Evolutionary conservation across 1,284 basidiomycete species (phyloP).

Genomic region (Pseudozyma sp.): DNA sequence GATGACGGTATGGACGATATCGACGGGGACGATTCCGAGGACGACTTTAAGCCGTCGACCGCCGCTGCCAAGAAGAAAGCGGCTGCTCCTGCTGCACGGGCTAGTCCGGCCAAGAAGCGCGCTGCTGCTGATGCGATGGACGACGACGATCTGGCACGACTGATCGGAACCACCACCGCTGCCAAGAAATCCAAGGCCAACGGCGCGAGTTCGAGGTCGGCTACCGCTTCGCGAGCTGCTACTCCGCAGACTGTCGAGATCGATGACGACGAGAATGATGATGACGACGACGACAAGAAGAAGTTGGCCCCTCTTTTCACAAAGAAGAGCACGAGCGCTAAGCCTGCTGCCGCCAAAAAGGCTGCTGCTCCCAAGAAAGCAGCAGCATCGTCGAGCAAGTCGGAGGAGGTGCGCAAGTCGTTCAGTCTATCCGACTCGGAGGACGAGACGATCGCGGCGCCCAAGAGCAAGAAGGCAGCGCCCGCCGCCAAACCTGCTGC

Average conservation of each 20-base stretch:
- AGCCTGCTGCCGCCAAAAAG: slow-evolving; percentile 19
- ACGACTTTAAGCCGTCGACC: slow-evolving; percentile 51
- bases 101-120: slow-evolving; percentile 32
- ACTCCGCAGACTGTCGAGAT: slow-evolving; percentile 35
- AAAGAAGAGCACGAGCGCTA: slow-evolving; percentile 24
- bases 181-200: slow-evolving; percentile 37
- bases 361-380: slow-evolving; percentile 20
- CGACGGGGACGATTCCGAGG: slow-evolving; percentile 51
- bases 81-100: slow-evolving; percentile 27
- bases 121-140: slow-evolving; percentile 42
- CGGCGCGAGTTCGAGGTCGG: slow-evolving; percentile 16
- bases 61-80: slow-evolving; percentile 39
- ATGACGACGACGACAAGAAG: slow-evolving; percentile 27
- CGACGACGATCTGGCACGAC: slow-evolving; percentile 41
- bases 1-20: slow-evolving; percentile 35
- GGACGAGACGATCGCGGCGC: slow-evolving; percentile 33
- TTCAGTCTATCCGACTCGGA: slow-evolving; percentile 50
- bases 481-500: slow-evolving; percentile 31
- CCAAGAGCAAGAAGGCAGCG: slow-evolving; percentile 30
- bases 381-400: slow-evolving; percentile 22
- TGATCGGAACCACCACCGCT: slow-evolving; percentile 24
- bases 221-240: slow-evolving; percentile 34
- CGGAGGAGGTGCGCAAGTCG: slow-evolving; percentile 26
- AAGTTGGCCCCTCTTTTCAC: slow-evolving; percentile 41
- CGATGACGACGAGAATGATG: slow-evolving; percentile 17